Percentiles rank a stretch among this genome's conserved stretches.
phyloP scores from a whole-genome alignment of 129 eudicot genomes.

The Flaveria linearis region DNA sequence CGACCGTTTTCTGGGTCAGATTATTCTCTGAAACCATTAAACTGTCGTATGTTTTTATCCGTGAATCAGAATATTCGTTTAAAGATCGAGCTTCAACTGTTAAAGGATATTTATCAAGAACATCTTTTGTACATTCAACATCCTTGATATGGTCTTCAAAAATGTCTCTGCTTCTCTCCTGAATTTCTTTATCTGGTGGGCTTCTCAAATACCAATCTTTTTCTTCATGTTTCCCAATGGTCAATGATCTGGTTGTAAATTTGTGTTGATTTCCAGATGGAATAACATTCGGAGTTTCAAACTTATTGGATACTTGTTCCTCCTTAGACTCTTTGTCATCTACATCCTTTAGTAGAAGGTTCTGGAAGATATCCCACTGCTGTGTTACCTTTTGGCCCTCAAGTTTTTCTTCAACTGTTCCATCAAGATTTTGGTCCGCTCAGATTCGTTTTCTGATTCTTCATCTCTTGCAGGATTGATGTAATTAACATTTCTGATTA shows the following conservation, averaged over 20 bases:
- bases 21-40: constrained; percentile 51
- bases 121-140: constrained; percentile 44
- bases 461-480: constrained; percentile 46
- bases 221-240: constrained; percentile 41
- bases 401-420: constrained; percentile 21
- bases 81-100: constrained; percentile 44
- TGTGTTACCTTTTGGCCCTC: constrained; percentile 46
- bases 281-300: constrained; percentile 25
- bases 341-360: constrained; percentile 61
- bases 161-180: constrained; percentile 34
- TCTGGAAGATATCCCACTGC: constrained; percentile 77
- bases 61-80: constrained; percentile 33
- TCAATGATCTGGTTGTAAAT: constrained; percentile 37
- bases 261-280: constrained; percentile 30
- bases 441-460: constrained; percentile 38
- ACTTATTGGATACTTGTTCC: constrained; percentile 40
- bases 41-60: constrained; percentile 38
- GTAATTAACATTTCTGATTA: constrained; percentile 67
- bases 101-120: constrained; percentile 52
- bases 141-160: constrained; percentile 34
- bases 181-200: constrained; percentile 35
- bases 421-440: constrained; percentile 30
- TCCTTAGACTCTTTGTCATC: constrained; percentile 48
- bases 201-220: constrained; percentile 55
- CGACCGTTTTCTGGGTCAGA: constrained; percentile 19